Base-by-base conservation (phyloP, 2,329 filamentous ascomycete species). In the Nothomitra cinnamomea region DNA sequence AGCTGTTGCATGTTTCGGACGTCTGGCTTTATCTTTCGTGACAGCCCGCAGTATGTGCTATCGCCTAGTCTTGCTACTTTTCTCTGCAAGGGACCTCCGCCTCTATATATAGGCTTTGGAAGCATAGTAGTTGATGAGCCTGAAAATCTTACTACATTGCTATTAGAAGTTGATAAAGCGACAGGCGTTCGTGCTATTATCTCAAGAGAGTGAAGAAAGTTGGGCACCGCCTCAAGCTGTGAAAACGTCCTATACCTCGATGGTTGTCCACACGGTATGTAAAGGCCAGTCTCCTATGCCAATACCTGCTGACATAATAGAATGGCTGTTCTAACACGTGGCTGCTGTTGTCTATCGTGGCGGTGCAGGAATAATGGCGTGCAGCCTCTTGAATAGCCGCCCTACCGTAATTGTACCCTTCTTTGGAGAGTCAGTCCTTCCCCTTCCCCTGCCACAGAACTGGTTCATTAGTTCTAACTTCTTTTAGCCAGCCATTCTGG, bases 401-500 rank as follows among this genome's bases (percentile, higher is more conserved):
- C 84, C 84, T 0, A 86, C 81, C 3, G 83, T 87, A 77, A 76
- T 87, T 24, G 80, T 88, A 1, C 84, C 84, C 0, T 88, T 88
- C 66, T 88, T 88, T 58, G 84, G 84, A 2, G 84, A 88, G n/a
- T n/a, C n/a, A n/a, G n/a, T n/a, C n/a, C n/a, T n/a, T n/a, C n/a
- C n/a, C n/a, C n/a, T n/a, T n/a, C n/a, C n/a, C n/a, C n/a, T n/a
- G n/a, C n/a, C n/a, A n/a, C n/a, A n/a, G n/a, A n/a, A n/a, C n/a
- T n/a, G n/a, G n/a, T n/a, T n/a, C n/a, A n/a, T n/a, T n/a, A n/a
- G n/a, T n/a, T n/a, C n/a, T n/a, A n/a, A n/a, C n/a, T n/a, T n/a
- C n/a, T n/a, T n/a, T n/a, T n/a, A n/a, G n/a, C 61, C 84, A 88
- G 64, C 76, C 82, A 50, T 88, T 88, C 62, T 88, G 85, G 84